Evolutionary conservation across 2,329 filamentous ascomycete genomes (phyloP).

Genomic region (Fusarium pseudonygamai): DNA sequence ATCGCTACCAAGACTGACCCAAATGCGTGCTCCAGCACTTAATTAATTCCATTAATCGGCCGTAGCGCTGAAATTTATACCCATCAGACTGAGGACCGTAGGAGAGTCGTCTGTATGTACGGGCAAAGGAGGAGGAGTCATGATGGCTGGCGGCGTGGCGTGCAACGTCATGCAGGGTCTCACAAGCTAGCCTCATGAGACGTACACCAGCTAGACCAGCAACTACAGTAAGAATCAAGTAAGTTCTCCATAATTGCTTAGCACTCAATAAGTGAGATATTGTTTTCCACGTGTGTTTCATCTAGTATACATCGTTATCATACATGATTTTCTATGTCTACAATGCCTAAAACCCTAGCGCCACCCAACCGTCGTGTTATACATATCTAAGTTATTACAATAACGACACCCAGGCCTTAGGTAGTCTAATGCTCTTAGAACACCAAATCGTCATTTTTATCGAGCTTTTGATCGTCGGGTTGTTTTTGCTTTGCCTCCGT

Average conservation of each 20-base stretch:
- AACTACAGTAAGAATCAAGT: background rate
- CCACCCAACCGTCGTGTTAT: slow-evolving; percentile 30
- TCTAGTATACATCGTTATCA: slow-evolving; percentile 22
- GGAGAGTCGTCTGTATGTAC: background rate
- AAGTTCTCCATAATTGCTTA: background rate
- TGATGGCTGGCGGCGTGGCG: slow-evolving; percentile 19
- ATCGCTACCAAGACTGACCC: background rate
- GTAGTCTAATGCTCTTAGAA: slow-evolving; percentile 14
- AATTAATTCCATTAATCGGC: background rate
- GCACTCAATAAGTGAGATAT: background rate
- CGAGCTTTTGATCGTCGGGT: slow-evolving; percentile 9
- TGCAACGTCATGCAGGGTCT: slow-evolving; percentile 27
- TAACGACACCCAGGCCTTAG: background rate
- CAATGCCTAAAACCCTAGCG: slow-evolving; percentile 16
- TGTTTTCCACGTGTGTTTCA: background rate
- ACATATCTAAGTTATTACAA: slow-evolving; percentile 31
- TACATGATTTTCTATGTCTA: slow-evolving; percentile 14
- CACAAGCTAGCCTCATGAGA: slow-evolving; percentile 23
- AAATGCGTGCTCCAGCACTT: background rate
- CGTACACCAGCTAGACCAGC: background rate
- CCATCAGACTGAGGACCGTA: background rate
- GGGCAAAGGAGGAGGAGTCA: slow-evolving; percentile 5
- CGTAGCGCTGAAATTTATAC: background rate
- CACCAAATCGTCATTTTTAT: slow-evolving; percentile 15
- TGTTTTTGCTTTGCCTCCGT: slow-evolving; percentile 2